Conservation (phyloP, 1,139 yeast species). For the Yamadazyma triangularis region DNA sequence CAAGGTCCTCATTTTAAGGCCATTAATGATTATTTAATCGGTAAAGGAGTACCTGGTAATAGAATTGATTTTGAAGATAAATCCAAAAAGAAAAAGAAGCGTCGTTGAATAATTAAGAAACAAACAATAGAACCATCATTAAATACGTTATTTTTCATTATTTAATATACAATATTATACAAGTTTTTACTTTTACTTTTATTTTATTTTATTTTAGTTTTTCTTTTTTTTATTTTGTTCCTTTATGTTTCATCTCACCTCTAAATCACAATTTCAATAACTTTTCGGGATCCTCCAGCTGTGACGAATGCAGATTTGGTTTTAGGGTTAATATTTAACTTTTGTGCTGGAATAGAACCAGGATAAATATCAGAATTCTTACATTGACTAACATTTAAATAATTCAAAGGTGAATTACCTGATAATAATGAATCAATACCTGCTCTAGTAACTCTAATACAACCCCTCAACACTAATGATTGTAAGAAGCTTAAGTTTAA, state of each 20-base stretch:
- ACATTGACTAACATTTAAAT: slow-evolving; percentile 66
- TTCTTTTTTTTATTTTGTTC: no score
- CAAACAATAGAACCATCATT: background rate
- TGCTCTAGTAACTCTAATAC: slow-evolving; percentile 69
- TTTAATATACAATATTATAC: slow-evolving; percentile 7
- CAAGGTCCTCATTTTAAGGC: slow-evolving; percentile 85
- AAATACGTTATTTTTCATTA: slow-evolving; percentile 1
- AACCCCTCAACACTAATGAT: slow-evolving; percentile 55
- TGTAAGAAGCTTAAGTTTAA: slow-evolving; percentile 47
- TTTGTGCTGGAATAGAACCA: slow-evolving; percentile 53
- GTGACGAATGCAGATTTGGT: slow-evolving; percentile 56
- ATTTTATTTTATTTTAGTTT: no score
- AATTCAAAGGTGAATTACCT: slow-evolving; percentile 50
- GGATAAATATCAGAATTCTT: slow-evolving; percentile 56
- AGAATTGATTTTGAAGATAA: slow-evolving; percentile 69
- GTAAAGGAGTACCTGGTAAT: slow-evolving; percentile 63
- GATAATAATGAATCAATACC: slow-evolving; percentile 65
- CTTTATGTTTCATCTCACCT: no score
- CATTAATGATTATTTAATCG: slow-evolving; percentile 52
- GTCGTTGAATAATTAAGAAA: slow-evolving; percentile 1
- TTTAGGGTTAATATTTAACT: slow-evolving; percentile 45
- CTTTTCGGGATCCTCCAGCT: slow-evolving; percentile 49
- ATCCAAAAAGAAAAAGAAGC: slow-evolving; percentile 49
- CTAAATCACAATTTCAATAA: slow-evolving; percentile 52
- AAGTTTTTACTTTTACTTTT: no score